Evolutionary conservation across 441 rosid species (phyloP), one percentile per base, ranked within the genome.

Genomic region (Theobroma grandiflorum): DNA sequence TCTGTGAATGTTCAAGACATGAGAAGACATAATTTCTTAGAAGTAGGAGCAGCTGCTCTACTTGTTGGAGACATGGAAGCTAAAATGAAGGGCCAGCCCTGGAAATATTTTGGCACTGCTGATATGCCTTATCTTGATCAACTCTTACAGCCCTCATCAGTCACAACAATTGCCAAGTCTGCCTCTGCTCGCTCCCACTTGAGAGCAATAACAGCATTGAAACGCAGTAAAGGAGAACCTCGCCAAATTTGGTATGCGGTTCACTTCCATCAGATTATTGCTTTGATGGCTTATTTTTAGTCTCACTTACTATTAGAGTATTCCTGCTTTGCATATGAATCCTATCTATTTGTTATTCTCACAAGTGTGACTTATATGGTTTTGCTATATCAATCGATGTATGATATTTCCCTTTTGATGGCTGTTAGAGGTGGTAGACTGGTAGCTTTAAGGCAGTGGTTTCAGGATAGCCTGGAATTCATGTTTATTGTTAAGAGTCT

Each of bases 61-160:
- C 97, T 97, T 80, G 94, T 95, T 47, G 99, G 97, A 74, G 98
- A 95, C 78, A 88, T 95, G 95, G 98, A 97, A 88, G 90, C 97
- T 65, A 94, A 92, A 89, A 88, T 91, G 94, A 94, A 91, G 86
- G 96, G 98, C 77, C 94, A 94, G 79, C 97, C 93, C 72, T 94
- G 99, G 98, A 95, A 91, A 88, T 91, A 89, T 89, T 90, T 95
- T 81, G 98, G 99, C 75, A 94, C 96, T 79, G 80, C 91, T 72
- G 97, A 94, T 85, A 90, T 93, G 98, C 99, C 99, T 66, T 95
- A 88, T 85, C 95, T 95, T 78, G 98, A 94, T 87, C 98, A 97
- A 85, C 86, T 97, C 78, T 83, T 93, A 89, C 99, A 97, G 92
- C 98, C 98, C 77, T 92, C 96, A 79, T 88, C 96, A 53, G 93